Percentiles rank a stretch among this genome's conserved stretches.
phyloP scores from a whole-genome alignment of 2,329 filamentous ascomycete species.

The Colletotrichum australisinense region DNA sequence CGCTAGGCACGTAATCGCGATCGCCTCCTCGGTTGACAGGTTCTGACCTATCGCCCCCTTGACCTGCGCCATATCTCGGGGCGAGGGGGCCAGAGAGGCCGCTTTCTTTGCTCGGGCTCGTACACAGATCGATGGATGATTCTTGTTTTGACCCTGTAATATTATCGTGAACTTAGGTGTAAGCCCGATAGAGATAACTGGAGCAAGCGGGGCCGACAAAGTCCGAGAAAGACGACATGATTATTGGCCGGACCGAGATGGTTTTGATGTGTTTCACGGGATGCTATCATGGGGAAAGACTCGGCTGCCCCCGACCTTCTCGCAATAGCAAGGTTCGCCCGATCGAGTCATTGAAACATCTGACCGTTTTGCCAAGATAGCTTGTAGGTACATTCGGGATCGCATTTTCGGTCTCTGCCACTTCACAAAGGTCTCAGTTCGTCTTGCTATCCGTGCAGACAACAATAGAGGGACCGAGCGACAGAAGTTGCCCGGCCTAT shows the following conservation, averaged over 20 bases:
- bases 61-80: conserved; percentile 23
- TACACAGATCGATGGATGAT: not conserved
- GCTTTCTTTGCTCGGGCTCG: not conserved
- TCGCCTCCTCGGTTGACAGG: conserved; percentile 3
- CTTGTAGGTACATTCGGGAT: not conserved
- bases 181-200: not conserved
- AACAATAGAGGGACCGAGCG: not conserved
- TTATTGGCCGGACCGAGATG: not conserved
- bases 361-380: not conserved
- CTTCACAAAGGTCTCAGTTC: not conserved
- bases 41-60: conserved; percentile 19
- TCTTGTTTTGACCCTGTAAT: not conserved
- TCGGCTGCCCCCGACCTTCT: not conserved
- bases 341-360: not conserved
- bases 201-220: not conserved
- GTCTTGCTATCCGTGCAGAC: not conserved
- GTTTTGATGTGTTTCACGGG: not conserved
- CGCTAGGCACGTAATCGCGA: conserved; percentile 20
- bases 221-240: not conserved
- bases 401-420: not conserved
- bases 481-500: not conserved
- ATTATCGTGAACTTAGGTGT: not conserved
- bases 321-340: not conserved
- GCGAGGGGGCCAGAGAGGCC: not conserved
- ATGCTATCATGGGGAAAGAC: not conserved